Percentiles rank a stretch among this genome's conserved stretches.
Evolutionary conservation across 305 asterid species (phyloP).

Genomic region (Solanum chacoense): DNA sequence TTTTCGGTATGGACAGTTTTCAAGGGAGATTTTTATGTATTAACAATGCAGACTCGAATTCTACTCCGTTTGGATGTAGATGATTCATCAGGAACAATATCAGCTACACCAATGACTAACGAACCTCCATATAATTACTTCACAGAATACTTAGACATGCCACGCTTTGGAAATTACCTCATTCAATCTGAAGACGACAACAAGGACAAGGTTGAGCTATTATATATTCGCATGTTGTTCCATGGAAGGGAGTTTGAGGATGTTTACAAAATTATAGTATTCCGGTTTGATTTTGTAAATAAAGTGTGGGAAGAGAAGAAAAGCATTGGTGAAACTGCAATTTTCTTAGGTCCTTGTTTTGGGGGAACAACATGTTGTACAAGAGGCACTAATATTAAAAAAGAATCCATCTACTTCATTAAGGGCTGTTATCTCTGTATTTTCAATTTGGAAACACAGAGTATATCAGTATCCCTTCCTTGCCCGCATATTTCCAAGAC

Average conservation of each 20-base stretch:
- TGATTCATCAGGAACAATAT: neutral
- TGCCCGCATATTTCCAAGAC: neutral
- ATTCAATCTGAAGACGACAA: neutral
- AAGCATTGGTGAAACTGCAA: neutral
- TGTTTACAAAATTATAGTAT: neutral
- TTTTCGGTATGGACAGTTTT: neutral
- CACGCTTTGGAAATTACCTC: neutral
- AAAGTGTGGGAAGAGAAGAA: neutral
- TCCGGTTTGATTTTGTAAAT: neutral
- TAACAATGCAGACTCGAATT: neutral
- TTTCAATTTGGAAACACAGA: neutral
- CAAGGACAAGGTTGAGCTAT: neutral
- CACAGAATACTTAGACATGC: neutral
- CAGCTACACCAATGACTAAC: neutral
- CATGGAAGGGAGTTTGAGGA: neutral
- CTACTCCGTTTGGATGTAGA: neutral
- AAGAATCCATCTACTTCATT: neutral
- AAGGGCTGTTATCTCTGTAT: neutral
- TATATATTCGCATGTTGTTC: neutral
- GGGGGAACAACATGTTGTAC: neutral
- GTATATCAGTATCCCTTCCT: neutral
- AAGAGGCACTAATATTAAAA: neutral
- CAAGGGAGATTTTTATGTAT: neutral
- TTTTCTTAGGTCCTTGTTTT: neutral
- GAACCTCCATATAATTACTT: neutral